Base-by-base conservation (phyloP, 768 basidiomycete genomes). In the Pholiota molesta region DNA sequence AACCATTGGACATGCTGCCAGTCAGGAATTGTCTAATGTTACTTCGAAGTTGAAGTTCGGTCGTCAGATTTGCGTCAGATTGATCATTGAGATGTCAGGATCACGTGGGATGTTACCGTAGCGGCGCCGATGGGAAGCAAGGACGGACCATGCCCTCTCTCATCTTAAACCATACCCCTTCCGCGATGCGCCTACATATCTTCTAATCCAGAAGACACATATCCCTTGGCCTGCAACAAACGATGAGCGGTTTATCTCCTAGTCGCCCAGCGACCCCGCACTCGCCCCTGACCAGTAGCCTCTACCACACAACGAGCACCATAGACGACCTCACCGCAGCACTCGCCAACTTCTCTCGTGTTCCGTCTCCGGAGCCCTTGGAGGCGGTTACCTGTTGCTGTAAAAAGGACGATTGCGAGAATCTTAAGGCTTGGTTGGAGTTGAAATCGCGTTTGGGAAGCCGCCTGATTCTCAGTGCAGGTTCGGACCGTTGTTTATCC, bases 241-340 rank as follows among this genome's bases (percentile, higher is more conserved):
- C 21, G 63, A 74, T 73, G 73, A 62, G 60, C 52, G 55, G 52
- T 29, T 56, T 45, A 37, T 58, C 62, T 11, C 52, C 62, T 4
- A 63, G 74, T 75, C 74, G 78, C 37, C 78, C 85, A 55, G 64
- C 70, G 19, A 81, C 84, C 4, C 85, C 83, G 44, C 80, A 80
- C 68, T 83, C 86, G 9, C 77, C 81, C n/a, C 65, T 83, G 62
- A 73, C 81, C 10, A 83, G 71, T 69, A 86, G 81, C 65, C 76
- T 85, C 37, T 73, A 85, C 72, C 77, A 81, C 69, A 81, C 83
- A 19, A 81, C 82, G 4, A 82, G 74, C 62, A 90, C 88, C 55
- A 86, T 94, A 72, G 90, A 95, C 77, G 90, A 94, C 74, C 79
- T 95, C 51, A 94, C 91, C 0, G 75, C 83, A 44, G 90, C 91